Evolutionary conservation across 2,329 filamentous ascomycete genomes (phyloP), one percentile per base, ranked within the genome.

Genomic region (Xylaria multiplex): DNA sequence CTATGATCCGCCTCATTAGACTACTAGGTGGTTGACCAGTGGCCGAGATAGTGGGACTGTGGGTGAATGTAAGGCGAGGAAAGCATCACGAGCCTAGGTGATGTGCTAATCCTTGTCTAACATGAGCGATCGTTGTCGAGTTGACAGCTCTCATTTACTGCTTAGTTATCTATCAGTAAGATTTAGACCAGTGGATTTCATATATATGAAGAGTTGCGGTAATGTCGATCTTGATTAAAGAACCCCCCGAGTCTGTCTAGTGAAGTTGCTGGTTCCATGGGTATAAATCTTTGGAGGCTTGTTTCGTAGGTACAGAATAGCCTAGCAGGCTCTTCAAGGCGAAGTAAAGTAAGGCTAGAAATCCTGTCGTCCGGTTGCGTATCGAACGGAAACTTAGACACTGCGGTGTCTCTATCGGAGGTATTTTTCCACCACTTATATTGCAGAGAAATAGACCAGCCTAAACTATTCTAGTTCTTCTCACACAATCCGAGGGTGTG

Each of bases 361-460:
- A 30, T 14, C 49, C 43, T 14, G 8, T 50, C 50, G 8, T 50
- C 50, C 1, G 22, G n/a, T 27, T 50, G 49, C 37, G 2, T 56
- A 37, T 35, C 22, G 45, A 61, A 42, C 30, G 24, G 30, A 24
- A 49, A n/a, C 19, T 27, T 24, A 67, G 42, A 40, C 66, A 50
- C 60, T 62, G 16, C 42, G 42, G 19, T 32, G 22, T 46, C 54
- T 40, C n/a, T 45, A n/a, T 30, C 19, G 64, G 64, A 30, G 24
- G 16, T 50, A 43, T 40, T 66, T 66, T 66, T 55, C 64, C 64
- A 64, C 60, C 64, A 66, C 37, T 66, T 40, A 58, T 14, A 57
- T 30, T 54, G 40, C 37, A 37, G 37, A 11, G 2, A 42, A 27
- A 27, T 14, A 24, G 49, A 4, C 55, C 19, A 24, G 46, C n/a